These are phyloP conservation scores for Maudiozyma turicensis DNA, from an alignment of 805 yeast genomes.

Conservation along the genomic window DNA sequence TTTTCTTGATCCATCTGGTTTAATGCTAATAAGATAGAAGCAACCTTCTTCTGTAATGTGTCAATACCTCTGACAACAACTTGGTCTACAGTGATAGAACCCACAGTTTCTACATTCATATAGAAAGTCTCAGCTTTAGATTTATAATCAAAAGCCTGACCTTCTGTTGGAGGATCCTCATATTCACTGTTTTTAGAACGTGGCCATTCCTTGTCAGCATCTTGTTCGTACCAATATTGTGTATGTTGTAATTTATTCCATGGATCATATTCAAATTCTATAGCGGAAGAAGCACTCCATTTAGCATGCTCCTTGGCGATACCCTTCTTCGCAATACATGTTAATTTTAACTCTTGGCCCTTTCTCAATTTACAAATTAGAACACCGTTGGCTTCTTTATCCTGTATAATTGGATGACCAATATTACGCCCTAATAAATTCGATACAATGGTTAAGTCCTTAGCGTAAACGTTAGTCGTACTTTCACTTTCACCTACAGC, in stretches of 20 bases:
- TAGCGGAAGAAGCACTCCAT: constrained; percentile 95
- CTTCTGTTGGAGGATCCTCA: constrained; percentile 91
- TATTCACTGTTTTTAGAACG: constrained; percentile 77
- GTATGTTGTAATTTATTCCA: constrained; percentile 96
- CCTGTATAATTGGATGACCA: constrained; percentile 83
- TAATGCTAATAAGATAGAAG: constrained; percentile 71
- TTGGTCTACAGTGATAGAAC: constrained; percentile 79
- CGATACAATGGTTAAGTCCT: constrained; percentile 51
- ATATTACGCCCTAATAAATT: constrained; percentile 34
- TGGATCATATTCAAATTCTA: constrained; percentile 97
- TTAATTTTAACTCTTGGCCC: constrained; percentile 81
- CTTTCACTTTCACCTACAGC: constrained; percentile 87
- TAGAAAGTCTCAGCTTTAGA: constrained; percentile 79
- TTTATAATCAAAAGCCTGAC: constrained; percentile 72
- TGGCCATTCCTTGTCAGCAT: constrained; percentile 91
- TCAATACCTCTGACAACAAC: constrained; percentile 79
- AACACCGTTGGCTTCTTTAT: constrained; percentile 72
- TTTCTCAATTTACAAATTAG: constrained; percentile 82
- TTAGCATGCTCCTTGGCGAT: constrained; percentile 96
- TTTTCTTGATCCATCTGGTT: constrained; percentile 36
- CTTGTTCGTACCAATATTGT: constrained; percentile 91
- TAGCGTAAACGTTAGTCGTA: constrained; percentile 82
- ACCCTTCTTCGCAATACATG: constrained; percentile 95
- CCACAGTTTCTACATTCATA: constrained; percentile 86
- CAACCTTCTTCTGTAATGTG: constrained; percentile 82